These are phyloP conservation scores for Eudorina sp. DNA, from an alignment of 139 green algal species.

Conservation along the genomic window DNA sequence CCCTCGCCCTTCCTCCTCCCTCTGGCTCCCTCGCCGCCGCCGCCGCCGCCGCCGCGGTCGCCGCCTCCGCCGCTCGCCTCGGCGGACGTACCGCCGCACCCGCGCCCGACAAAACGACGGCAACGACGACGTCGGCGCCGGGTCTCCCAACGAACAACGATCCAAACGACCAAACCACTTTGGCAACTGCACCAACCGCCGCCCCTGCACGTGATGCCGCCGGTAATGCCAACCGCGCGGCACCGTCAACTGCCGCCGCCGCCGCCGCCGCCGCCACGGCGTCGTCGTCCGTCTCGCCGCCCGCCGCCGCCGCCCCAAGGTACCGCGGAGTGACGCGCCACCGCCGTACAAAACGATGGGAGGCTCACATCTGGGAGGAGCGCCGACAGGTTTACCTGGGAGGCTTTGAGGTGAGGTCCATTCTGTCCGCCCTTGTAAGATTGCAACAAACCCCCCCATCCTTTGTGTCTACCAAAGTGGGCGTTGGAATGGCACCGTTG, in stretches of 20 bases:
- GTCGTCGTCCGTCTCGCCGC: not conserved
- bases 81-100: not conserved
- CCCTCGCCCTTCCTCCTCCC: not conserved
- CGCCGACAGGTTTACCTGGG: slow-evolving; percentile 54
- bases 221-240: too few relatives aligned
- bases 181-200: not conserved
- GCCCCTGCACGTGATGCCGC: not conserved
- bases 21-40: not conserved
- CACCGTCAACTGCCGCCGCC: too few relatives aligned
- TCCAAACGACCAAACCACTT: not conserved
- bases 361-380: slow-evolving; percentile 58
- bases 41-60: not conserved
- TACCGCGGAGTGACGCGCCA: slow-evolving; percentile 43
- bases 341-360: slow-evolving; percentile 50
- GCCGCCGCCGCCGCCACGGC: not conserved
- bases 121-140: not conserved
- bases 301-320: not conserved
- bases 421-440: too few relatives aligned
- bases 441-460: too few relatives aligned
- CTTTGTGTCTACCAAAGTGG: too few relatives aligned
- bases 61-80: too few relatives aligned
- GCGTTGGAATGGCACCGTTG: too few relatives aligned
- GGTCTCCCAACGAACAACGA: not conserved
- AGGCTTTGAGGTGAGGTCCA: slow-evolving; percentile 52
- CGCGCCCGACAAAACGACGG: not conserved